phyloP scores from a whole-genome alignment of 352 stramenopile genomes.

The Globisporangium viniferum region DNA sequence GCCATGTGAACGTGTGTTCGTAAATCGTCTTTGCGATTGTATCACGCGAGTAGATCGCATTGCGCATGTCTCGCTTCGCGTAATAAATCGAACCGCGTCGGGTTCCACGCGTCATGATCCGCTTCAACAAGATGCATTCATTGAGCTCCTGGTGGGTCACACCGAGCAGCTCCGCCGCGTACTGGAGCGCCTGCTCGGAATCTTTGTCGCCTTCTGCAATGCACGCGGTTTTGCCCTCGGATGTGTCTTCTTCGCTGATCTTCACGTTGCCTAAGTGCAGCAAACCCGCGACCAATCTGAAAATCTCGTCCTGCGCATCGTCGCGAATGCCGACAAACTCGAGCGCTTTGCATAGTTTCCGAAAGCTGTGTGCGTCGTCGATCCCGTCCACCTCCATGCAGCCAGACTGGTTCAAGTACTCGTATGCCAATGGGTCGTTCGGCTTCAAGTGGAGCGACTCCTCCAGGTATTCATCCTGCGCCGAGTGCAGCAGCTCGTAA shows the following conservation, averaged over 20 bases:
- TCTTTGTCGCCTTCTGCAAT: constrained; percentile 42
- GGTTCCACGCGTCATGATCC: constrained; percentile 73
- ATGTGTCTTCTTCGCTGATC: constrained; percentile 69
- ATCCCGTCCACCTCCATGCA: constrained; percentile 69
- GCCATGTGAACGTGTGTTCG: constrained; percentile 84
- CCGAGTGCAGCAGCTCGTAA: constrained; percentile 72
- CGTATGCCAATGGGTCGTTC: constrained; percentile 57
- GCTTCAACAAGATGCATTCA: constrained; percentile 76
- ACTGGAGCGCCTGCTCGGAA: constrained; percentile 41
- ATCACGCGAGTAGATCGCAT: constrained; percentile 80
- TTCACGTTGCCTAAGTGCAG: constrained; percentile 79
- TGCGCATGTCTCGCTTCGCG: constrained; percentile 64
- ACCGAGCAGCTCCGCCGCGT: constrained; percentile 63
- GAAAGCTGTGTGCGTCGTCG: constrained; percentile 70
- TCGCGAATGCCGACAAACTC: constrained; percentile 74
- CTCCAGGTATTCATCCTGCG: constrained; percentile 49
- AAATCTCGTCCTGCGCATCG: constrained; percentile 66
- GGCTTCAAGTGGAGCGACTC: constrained; percentile 51
- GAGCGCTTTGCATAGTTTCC: constrained; percentile 56
- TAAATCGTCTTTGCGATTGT: constrained; percentile 91
- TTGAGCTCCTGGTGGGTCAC: constrained; percentile 60
- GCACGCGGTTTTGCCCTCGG: constrained; percentile 68
- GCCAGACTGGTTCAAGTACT: constrained; percentile 75
- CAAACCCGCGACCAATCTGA: constrained; percentile 64
- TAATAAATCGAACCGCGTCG: constrained; percentile 79